Evolutionary conservation across 306 rosid species (phyloP).

Genomic region (Fragaria iinumae): DNA sequence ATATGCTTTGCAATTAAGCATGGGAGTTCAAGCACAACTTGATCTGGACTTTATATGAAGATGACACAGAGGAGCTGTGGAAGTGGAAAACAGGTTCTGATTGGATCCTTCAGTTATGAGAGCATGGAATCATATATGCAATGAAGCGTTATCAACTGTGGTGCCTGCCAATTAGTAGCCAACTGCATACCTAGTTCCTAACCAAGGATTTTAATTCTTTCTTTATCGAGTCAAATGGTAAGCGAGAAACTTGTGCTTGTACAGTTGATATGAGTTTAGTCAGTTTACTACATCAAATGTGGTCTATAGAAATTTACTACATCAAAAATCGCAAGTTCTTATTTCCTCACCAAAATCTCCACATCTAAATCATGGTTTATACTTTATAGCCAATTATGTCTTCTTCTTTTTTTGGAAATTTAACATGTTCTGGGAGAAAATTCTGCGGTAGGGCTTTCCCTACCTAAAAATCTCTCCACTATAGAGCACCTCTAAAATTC

Average conservation of each 20-base stretch:
- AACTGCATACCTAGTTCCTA: neutral
- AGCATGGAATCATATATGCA: neutral
- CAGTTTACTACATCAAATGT: neutral
- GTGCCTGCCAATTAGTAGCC: neutral
- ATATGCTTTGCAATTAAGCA: neutral
- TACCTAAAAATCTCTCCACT: no score
- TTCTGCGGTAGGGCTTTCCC: no score
- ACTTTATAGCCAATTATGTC: no score
- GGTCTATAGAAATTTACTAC: neutral
- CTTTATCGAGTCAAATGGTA: neutral
- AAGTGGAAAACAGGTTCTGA: neutral
- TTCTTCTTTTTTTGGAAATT: no score
- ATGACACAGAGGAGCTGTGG: neutral
- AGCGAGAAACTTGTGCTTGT: conserved; percentile 1
- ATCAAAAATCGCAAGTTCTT: no score
- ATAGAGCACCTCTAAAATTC: no score
- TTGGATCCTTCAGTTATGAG: neutral
- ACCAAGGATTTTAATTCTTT: neutral
- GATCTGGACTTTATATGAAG: conserved; percentile 14
- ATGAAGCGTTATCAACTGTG: neutral
- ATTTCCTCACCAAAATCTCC: no score
- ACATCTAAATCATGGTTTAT: no score
- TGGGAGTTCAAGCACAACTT: neutral
- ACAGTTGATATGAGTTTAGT: neutral
- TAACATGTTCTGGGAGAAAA: no score